Base-by-base conservation (phyloP, 164 flowering plant genomes). In the Chloranthus sessilifolius region DNA sequence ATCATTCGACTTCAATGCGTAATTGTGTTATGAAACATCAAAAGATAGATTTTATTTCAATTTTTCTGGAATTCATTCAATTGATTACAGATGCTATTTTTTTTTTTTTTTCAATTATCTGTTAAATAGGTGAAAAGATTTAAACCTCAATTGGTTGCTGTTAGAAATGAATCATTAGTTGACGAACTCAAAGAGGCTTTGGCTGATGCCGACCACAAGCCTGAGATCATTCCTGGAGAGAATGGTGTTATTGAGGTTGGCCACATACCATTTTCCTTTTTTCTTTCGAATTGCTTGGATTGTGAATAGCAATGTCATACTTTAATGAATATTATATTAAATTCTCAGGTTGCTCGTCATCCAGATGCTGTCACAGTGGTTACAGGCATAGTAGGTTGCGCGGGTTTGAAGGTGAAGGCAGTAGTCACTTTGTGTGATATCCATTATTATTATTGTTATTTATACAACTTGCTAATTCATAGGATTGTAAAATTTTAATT, bases 301-400 rank as follows among this genome's bases (percentile, higher is more conserved):
- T 30, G 19, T 55, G n/a, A 23, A 19, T 34, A 16, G 16, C 25
- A 23, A 16, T 43, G 24, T 7, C 9, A 20, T 20, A 33, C 21
- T 53, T 38, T 51, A 9, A 29, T 7, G 11, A 7, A 7, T 47
- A n/a, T 44, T 43, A 3, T 3, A 35, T 12, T 16, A 25, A 31
- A 52, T 53, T 60, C 58, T 62, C 76, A 92, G 99, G 99, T 88
- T 70, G 99, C 99, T 23, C 84, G 96, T 21, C 99, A 92, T 57
- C 85, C 86, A 12, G 99, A 92, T 71, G 96, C 94, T 50, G 91
- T 70, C 26, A 85, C 83, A 4, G 99, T 88, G n/a, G 99, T 92
- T 24, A 92, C 99, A 5, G 99, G 96, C 47, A 92, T 92, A 51
- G 99, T 92, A 53, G 99, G 99, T 47, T 92, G 99, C 68, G 99